Conservation (phyloP, 2,329 filamentous ascomycete genomes). For the Mycogone perniciosa region DNA sequence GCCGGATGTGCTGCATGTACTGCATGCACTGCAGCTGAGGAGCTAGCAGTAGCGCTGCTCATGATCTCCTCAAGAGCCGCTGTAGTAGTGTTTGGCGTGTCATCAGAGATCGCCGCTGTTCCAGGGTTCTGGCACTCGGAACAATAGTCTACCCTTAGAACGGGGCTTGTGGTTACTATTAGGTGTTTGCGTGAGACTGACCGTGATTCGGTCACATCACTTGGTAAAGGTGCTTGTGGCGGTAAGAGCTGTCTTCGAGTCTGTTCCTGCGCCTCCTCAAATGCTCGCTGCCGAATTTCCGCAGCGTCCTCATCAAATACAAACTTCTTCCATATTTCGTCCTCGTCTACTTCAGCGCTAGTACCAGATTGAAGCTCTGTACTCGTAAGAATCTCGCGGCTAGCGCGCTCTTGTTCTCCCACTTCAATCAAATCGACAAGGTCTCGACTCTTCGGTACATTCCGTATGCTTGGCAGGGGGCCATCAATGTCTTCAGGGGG, state of each 20-base stretch:
- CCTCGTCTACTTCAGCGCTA: conserved; percentile 1
- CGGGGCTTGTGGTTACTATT: conserved; percentile 2
- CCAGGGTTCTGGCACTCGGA: conserved; percentile 1
- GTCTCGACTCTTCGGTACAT: too few relatives aligned
- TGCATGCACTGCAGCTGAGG: neutral
- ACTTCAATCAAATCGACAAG: neutral
- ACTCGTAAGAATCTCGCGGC: neutral
- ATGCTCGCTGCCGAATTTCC: conserved; percentile 18
- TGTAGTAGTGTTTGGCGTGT: neutral
- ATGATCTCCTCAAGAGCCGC: neutral
- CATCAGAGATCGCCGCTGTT: neutral
- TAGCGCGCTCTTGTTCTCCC: neutral
- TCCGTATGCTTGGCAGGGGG: too few relatives aligned
- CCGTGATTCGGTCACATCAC: conserved; percentile 17
- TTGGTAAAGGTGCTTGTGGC: neutral
- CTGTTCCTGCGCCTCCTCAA: conserved; percentile 17
- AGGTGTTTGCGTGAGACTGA: conserved; percentile 12
- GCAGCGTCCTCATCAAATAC: conserved; percentile 19
- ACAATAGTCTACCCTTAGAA: neutral
- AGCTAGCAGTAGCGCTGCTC: conserved; percentile 1
- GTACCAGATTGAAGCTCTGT: neutral
- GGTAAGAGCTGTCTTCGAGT: conserved; percentile 14
- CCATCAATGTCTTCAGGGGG: too few relatives aligned
- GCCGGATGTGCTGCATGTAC: neutral
- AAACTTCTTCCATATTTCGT: conserved; percentile 26